A percentile compares a stretch with the other conserved stretches of the same genome.
These are phyloP conservation scores for Prinsepia uniflora DNA, from an alignment of 306 rosid genomes.

Conservation along the genomic window DNA sequence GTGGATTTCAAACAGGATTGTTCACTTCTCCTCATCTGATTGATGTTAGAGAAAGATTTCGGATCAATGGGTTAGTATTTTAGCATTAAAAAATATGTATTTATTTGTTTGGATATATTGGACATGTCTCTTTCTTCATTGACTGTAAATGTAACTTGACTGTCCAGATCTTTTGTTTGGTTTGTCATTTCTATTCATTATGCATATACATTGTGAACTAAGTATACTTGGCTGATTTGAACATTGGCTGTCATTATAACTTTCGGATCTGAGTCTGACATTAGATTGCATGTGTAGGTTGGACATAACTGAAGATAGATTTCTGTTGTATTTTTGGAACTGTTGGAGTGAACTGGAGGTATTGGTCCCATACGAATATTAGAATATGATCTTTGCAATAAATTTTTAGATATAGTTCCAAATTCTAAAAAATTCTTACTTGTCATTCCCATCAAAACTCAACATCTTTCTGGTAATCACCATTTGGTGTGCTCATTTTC, in stretches of 20 bases:
- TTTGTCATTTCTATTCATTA: conserved; percentile 1
- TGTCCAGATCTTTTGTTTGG: not conserved
- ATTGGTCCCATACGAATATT: conserved; percentile 18
- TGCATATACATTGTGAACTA: not conserved
- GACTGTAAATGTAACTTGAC: not conserved
- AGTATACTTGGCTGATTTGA: not conserved
- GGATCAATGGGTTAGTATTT: conserved; percentile 59
- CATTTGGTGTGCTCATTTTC: not conserved
- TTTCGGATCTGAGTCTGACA: conserved; percentile 1
- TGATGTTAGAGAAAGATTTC: conserved; percentile 63
- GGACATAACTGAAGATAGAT: conserved; percentile 58
- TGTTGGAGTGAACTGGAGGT: conserved; percentile 60
- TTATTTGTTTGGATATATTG: not conserved
- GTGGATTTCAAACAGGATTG: conserved; percentile 70
- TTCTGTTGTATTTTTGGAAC: conserved; percentile 55
- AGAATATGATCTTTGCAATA: not conserved
- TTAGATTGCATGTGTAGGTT: conserved; percentile 39
- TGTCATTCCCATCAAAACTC: not conserved
- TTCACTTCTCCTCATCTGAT: conserved; percentile 70
- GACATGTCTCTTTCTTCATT: not conserved
- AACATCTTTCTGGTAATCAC: not conserved
- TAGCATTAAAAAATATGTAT: not conserved
- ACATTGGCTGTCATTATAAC: not conserved
- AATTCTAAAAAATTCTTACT: not conserved
- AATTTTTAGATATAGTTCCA: not conserved